Base-by-base conservation (phyloP, 2,329 filamentous ascomycete species). In the Aureobasidium leucospermi region DNA sequence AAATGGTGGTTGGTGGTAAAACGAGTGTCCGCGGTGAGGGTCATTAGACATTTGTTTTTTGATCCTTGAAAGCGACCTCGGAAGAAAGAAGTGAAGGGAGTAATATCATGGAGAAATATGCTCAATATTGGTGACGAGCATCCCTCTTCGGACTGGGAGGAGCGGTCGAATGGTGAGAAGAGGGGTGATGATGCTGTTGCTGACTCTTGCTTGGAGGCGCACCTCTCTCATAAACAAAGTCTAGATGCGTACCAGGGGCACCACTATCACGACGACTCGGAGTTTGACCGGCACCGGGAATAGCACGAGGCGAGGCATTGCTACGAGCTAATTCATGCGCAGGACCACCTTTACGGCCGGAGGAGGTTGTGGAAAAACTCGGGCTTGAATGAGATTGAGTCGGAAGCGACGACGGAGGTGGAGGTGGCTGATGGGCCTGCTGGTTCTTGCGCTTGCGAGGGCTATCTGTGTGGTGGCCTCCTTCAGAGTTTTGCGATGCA, bases 371-470 rank as follows among this genome's bases (percentile, higher is more conserved):
- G 45, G 85, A 79, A 70, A 79, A 79, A 6, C 77, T 75, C 28
- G 78, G 75, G 60, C 75, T 77, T 42, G 72, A 77, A 66, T 81
- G 77, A 10, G 58, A 59, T 34, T 55, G 51, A 55, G 51, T 23
- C 15, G 58, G 58, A 32, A 39, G 23, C 53, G 76, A 73, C 11
- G 79, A 76, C 19, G 81, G 80, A 23, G 77, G 74, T 43, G 80
- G 80, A 60, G 76, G 75, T 6, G 77, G 70, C 61, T 76, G 75
- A 65, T 84, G 81, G 34, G 74, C 72, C 31, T 79, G 78, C 68
- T 78, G 75, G 43, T 88, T 85, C 76, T 96, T 96, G 68, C 91
- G 86, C 78, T 96, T 96, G 71, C 88, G 89, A 34, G 90, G 90
- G 63, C 88, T 90, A 71, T 88, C 88, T 69, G 85, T 84, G 72